phyloP scores from a whole-genome alignment of 345 rosid species.

The Salix dunnii region DNA sequence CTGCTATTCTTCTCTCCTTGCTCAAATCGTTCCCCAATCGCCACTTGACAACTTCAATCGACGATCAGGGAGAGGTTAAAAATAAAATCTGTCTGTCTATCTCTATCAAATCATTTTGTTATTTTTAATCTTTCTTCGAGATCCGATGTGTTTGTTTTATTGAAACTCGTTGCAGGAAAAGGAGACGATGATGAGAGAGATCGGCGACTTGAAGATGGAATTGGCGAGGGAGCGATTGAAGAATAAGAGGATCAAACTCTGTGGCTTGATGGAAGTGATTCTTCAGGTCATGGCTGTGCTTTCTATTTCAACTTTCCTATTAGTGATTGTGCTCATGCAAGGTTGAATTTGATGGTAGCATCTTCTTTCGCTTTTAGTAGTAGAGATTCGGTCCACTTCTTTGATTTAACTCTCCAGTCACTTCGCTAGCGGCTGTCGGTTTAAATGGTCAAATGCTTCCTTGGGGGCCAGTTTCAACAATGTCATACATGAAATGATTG shows the following conservation, averaged over 20 bases:
- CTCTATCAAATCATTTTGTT: not conserved
- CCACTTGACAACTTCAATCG: not conserved
- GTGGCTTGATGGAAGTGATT: constrained; percentile 23
- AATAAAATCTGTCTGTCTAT: not conserved
- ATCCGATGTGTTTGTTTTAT: not conserved
- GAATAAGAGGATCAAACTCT: constrained; percentile 22
- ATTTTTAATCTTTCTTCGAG: not conserved
- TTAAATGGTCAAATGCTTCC: not conserved
- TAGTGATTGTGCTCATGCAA: constrained; percentile 9
- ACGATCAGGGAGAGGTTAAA: constrained; percentile 10
- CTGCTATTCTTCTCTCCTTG: constrained; percentile 17
- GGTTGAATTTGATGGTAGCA: not conserved
- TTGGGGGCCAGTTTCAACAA: too few relatives aligned
- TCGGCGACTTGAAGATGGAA: constrained; percentile 21
- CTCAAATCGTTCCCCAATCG: constrained; percentile 13
- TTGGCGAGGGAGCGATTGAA: constrained; percentile 29
- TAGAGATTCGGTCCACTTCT: not conserved
- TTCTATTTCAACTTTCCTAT: constrained; percentile 11
- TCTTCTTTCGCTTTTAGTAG: too few relatives aligned
- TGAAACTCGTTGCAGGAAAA: constrained; percentile 9
- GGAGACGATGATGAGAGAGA: constrained; percentile 18
- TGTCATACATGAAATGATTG: too few relatives aligned
- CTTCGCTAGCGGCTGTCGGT: not conserved
- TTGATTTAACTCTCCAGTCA: not conserved
- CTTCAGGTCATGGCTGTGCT: constrained; percentile 22